A percentile compares a stretch with the other conserved stretches of the same genome.
phyloP scores from a whole-genome alignment of 768 basidiomycete genomes.

The Rhodotorula sphaerocarpa region DNA sequence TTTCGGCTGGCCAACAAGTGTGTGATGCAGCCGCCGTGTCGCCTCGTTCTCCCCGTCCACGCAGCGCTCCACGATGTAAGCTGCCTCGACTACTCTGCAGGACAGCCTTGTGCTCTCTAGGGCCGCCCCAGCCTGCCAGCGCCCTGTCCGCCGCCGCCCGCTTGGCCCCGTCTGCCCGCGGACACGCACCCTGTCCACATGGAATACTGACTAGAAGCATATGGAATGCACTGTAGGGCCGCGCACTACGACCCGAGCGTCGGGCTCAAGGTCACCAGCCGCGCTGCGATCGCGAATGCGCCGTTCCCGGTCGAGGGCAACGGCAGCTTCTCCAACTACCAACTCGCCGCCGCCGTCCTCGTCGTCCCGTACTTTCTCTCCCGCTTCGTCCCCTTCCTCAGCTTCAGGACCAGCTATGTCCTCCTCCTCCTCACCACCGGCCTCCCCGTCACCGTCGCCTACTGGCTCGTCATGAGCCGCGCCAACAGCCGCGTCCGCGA shows the following conservation, averaged over 20 bases:
- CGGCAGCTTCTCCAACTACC: slow-evolving; percentile 69
- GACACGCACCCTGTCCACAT: background rate
- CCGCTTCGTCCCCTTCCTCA: slow-evolving; percentile 69
- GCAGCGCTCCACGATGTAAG: no score
- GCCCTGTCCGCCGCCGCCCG: no score
- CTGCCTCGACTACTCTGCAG: no score
- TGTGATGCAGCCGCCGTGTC: background rate
- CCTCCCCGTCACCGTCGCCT: slow-evolving; percentile 66
- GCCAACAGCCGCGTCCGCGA: slow-evolving; percentile 59
- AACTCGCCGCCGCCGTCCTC: slow-evolving; percentile 68
- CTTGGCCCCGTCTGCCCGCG: no score
- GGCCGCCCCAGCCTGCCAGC: background rate
- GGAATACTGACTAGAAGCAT: no score
- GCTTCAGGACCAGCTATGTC: slow-evolving; percentile 67
- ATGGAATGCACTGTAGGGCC: no score
- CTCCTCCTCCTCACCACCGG: slow-evolving; percentile 69
- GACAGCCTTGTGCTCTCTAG: no score
- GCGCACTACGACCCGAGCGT: slow-evolving; percentile 28
- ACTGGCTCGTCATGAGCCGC: slow-evolving; percentile 81
- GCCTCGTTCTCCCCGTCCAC: background rate
- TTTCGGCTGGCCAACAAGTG: no score
- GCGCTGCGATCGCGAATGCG: slow-evolving; percentile 73
- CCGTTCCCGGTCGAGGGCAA: slow-evolving; percentile 73
- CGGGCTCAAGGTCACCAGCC: slow-evolving; percentile 49
- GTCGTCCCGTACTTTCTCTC: slow-evolving; percentile 67